Evolutionary conservation across 1,139 yeast genomes (phyloP).

Genomic region (Hansenula lynferdii): DNA sequence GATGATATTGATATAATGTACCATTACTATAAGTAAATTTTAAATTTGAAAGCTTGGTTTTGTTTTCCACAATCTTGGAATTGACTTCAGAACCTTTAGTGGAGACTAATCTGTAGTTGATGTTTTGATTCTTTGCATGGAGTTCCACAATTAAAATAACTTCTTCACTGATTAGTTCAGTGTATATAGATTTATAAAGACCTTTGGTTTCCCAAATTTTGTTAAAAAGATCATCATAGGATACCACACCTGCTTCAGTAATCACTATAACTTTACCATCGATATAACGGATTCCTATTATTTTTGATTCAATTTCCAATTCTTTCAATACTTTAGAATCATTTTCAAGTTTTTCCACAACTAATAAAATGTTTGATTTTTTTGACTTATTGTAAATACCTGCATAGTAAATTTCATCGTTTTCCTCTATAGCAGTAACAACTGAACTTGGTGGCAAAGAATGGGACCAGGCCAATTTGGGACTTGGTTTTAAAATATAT

Average conservation of each 20-base stretch:
- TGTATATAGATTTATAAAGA: conserved; percentile 12
- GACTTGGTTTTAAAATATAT: conserved; percentile 74
- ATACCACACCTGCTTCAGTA: conserved; percentile 5
- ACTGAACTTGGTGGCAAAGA: conserved; percentile 60
- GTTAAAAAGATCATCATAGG: conserved; percentile 8
- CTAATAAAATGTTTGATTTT: conserved; percentile 11
- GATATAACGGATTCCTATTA: conserved; percentile 6
- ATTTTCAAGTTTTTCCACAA: conserved; percentile 15
- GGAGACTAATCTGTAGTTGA: conserved; percentile 36
- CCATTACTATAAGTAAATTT: conserved; percentile 17
- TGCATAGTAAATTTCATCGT: conserved; percentile 18
- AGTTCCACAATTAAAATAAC: conserved; percentile 17
- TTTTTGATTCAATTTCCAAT: conserved; percentile 8
- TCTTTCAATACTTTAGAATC: conserved; percentile 18
- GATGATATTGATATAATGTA: conserved; percentile 15
- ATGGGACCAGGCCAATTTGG: conserved; percentile 69
- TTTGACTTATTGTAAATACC: conserved; percentile 34
- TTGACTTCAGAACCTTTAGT: conserved; percentile 22
- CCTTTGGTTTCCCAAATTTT: conserved; percentile 11
- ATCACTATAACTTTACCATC: not conserved
- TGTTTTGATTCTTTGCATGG: conserved; percentile 30
- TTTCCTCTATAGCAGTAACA: conserved; percentile 26
- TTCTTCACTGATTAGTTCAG: conserved; percentile 14
- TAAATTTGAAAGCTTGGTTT: conserved; percentile 4
- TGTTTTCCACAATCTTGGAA: conserved; percentile 19